Evolutionary conservation across 2,329 filamentous ascomycete species (phyloP), one percentile per base, ranked within the genome.

Genomic region (Coleophoma crateriformis): DNA sequence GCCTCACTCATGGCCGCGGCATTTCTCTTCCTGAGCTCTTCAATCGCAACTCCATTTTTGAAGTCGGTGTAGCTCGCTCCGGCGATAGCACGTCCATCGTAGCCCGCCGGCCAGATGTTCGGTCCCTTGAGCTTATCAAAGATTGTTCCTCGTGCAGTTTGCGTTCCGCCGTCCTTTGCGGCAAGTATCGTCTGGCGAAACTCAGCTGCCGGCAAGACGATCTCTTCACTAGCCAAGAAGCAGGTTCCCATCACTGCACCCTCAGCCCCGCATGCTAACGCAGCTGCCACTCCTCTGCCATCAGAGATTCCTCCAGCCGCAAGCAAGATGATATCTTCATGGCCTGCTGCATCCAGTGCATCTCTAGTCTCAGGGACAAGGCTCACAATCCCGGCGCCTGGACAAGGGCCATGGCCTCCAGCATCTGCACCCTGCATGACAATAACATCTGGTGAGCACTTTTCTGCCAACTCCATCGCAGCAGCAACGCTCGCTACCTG

Each of bases 51-150:
- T 19, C 69, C 69, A 27, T 55, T 57, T 19, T 65, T 48, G 20
- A 63, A 58, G 51, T 77, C 73, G 19, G 59, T 48, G 48, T 67
- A 79, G 46, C 72, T 82, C 54, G 67, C 62, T 56, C 83, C 84
- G 7, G 76, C 62, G 3, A 84, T 65, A 0, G 75, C 77, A 8
- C 82, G 67, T 2, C 73, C 80, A 60, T 78, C 74, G 58, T 81
- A 82, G 15, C 65, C 64, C 33, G 63, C 61, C 2, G 79, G 78
- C 81, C 82, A 85, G 3, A 71, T 72, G 14, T 66, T 70, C 0
- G 76, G 83, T 0, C 78, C 79, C 2, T 78, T 61, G 5, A 78
- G 57, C 3, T 59, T 56, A 61, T 79, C 75, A 58, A 76, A 79
- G 1, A 78, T 58, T 39, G 69, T 72, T 2, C 70, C 72, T 38